Conservation (phyloP, 257 asterid genomes). For the Lavandula angustifolia region DNA sequence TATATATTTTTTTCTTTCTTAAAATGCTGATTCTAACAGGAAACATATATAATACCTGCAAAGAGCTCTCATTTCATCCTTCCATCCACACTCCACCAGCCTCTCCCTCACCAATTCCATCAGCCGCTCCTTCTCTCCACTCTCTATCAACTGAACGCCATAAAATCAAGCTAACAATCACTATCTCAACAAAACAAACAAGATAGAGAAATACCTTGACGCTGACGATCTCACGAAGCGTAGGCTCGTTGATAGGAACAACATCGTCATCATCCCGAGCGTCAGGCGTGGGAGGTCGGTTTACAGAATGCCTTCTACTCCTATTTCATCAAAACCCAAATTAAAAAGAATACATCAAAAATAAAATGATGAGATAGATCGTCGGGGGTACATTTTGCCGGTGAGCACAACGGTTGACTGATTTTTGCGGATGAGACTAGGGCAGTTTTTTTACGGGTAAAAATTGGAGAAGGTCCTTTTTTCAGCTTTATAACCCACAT, state of each 20-base stretch:
- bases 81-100: slow-evolving; percentile 60
- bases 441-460: slow-evolving; percentile 34
- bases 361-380: neutral
- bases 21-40: neutral
- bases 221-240: slow-evolving; percentile 45
- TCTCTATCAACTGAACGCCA: slow-evolving; percentile 42
- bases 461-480: neutral
- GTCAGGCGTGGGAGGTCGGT: slow-evolving; percentile 57
- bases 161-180: slow-evolving; percentile 13
- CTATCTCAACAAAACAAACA: neutral
- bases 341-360: neutral
- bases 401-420: slow-evolving; percentile 27
- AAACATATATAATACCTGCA: slow-evolving; percentile 40
- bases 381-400: slow-evolving; percentile 25
- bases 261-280: slow-evolving; percentile 37
- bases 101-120: slow-evolving; percentile 54
- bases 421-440: slow-evolving; percentile 19
- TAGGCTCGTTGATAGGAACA: slow-evolving; percentile 35
- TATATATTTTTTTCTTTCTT: too few relatives aligned
- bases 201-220: slow-evolving; percentile 33
- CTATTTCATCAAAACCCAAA: slow-evolving; percentile 28
- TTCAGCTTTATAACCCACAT: slow-evolving; percentile 22
- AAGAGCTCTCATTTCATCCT: slow-evolving; percentile 53
- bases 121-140: slow-evolving; percentile 57
- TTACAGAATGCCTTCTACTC: slow-evolving; percentile 50